phyloP scores from a whole-genome alignment of 768 basidiomycete species.

The Pleurotus tuoliensis region DNA sequence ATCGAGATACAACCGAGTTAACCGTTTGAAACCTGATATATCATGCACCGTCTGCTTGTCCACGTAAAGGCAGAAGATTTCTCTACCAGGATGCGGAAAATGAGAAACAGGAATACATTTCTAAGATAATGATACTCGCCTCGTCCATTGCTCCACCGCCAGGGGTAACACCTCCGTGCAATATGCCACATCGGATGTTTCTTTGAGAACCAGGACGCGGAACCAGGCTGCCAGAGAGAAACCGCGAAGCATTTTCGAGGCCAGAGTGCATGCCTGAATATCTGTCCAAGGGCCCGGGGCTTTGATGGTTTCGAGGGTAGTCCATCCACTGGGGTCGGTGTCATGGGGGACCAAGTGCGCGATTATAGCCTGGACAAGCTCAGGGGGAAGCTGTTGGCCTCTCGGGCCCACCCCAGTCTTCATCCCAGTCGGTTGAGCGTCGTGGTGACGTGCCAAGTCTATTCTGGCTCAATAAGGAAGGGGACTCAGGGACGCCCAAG shows the following conservation, averaged over 20 bases:
- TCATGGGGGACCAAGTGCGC: background rate
- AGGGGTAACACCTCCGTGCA: background rate
- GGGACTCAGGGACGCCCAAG: too few species aligned
- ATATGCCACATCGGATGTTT: constrained; percentile 1
- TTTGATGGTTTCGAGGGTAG: constrained; percentile 1
- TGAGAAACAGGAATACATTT: too few species aligned
- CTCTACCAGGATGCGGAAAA: background rate
- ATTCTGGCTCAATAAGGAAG: too few species aligned
- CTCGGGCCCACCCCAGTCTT: too few species aligned
- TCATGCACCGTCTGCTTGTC: constrained; percentile 1
- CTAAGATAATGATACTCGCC: background rate
- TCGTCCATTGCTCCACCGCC: background rate
- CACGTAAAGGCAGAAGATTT: background rate
- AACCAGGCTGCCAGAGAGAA: constrained; percentile 7
- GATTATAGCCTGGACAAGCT: background rate
- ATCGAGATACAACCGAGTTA: background rate
- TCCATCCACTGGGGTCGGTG: background rate
- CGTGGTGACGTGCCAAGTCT: too few species aligned
- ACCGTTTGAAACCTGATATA: background rate
- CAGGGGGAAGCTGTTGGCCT: background rate
- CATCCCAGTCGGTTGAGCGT: too few species aligned
- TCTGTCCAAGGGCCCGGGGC: background rate
- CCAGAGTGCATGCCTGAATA: background rate
- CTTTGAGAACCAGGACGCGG: constrained; percentile 1
- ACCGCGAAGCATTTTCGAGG: background rate